Base-by-base conservation (phyloP, 1,284 basidiomycete species). In the Takashimella koratensis region DNA sequence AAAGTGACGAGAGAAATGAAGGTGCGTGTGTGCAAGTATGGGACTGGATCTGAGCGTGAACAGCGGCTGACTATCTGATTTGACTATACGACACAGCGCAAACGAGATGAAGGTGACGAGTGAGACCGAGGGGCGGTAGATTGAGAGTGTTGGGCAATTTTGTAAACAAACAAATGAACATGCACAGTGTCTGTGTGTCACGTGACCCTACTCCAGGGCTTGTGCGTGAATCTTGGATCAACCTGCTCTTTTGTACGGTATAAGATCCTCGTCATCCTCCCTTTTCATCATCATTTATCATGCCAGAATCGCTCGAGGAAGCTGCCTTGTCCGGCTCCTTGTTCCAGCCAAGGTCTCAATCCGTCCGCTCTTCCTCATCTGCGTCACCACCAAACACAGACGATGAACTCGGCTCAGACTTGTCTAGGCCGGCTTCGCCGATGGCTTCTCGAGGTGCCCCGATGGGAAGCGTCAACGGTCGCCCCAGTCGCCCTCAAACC, bases 1-100 rank as follows among this genome's bases (percentile, higher is more conserved):
- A 86, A 86, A 72, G 84, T 94, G 45, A 87, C 90, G 45, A 79
- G 84, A 64, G 90, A 93, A 76, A 94, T 93, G 90, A 94, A 93
- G 80, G 59, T 63, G 51, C 49, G 63, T 52, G 2, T 4, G n/a
- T n/a, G n/a, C n/a, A n/a, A n/a, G n/a, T n/a, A n/a, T n/a, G n/a
- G n/a, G n/a, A n/a, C n/a, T n/a, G n/a, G n/a, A n/a, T n/a, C n/a
- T n/a, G n/a, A n/a, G n/a, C n/a, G n/a, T n/a, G n/a, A n/a, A n/a
- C n/a, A n/a, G n/a, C n/a, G n/a, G n/a, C n/a, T n/a, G n/a, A n/a
- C n/a, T n/a, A n/a, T n/a, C n/a, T n/a, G n/a, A n/a, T n/a, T n/a
- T n/a, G n/a, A n/a, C n/a, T n/a, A n/a, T 36, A 36, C 30, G 16
- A 8, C 10, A 36, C 30, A 36, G 53, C 53, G 59, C 45, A 60